These are phyloP conservation scores for Fraxinus quadrangulata DNA, from an alignment of 257 asterid species.

Conservation along the genomic window DNA sequence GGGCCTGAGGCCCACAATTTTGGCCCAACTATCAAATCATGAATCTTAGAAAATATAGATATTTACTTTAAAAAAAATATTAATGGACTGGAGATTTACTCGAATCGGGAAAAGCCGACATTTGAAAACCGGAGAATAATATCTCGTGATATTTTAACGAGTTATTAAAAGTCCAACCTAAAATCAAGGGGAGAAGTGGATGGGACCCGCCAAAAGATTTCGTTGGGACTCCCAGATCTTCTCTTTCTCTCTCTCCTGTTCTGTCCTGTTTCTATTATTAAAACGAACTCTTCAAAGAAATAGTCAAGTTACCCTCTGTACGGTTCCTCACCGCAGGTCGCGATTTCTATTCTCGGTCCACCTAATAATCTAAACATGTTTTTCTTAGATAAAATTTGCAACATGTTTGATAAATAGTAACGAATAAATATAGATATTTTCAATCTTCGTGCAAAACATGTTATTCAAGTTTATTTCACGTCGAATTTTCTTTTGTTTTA, in stretches of 20 bases:
- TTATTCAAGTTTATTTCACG: too few species aligned
- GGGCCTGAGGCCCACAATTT: background rate
- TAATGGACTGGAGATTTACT: background rate
- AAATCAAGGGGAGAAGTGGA: background rate
- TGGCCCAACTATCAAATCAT: background rate
- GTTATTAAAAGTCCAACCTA: background rate
- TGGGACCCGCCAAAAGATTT: constrained; percentile 25
- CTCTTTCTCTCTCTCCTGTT: background rate
- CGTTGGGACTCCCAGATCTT: constrained; percentile 7
- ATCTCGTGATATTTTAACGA: background rate
- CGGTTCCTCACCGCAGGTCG: background rate
- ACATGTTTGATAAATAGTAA: too few species aligned
- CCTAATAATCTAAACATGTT: background rate
- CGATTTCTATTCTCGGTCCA: background rate
- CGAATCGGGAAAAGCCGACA: background rate
- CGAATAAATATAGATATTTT: too few species aligned
- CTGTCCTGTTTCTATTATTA: background rate
- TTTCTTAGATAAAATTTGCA: too few species aligned
- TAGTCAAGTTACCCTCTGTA: background rate
- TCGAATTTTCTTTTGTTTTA: too few species aligned
- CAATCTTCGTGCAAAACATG: too few species aligned
- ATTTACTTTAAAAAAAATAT: background rate
- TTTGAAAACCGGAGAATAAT: background rate
- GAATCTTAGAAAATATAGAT: background rate
- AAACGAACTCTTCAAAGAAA: background rate